phyloP scores from a whole-genome alignment of 2,329 filamentous ascomycete species.

The Fusarium miscanthi region DNA sequence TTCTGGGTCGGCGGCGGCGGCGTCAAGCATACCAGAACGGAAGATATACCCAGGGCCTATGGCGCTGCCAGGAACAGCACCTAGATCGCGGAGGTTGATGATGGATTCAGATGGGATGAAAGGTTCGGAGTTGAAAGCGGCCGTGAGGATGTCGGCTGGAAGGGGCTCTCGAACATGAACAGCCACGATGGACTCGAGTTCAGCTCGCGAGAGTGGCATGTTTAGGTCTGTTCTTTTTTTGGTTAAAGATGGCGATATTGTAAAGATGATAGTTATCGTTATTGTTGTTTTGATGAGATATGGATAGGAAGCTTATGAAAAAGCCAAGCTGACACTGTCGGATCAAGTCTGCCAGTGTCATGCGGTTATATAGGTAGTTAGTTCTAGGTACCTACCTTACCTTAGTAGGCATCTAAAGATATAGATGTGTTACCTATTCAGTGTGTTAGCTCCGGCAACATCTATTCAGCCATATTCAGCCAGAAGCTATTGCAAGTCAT shows the following conservation, averaged over 20 bases:
- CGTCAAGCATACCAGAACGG: slow-evolving; percentile 59
- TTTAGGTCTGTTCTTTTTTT: background rate
- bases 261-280: background rate
- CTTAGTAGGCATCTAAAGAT: background rate
- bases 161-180: slow-evolving; percentile 56
- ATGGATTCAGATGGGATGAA: slow-evolving; percentile 60
- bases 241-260: background rate
- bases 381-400: background rate
- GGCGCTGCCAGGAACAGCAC: slow-evolving; percentile 55
- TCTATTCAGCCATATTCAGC: background rate
- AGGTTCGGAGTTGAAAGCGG: slow-evolving; percentile 55
- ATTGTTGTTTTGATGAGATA: background rate
- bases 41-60: slow-evolving; percentile 57
- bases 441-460: background rate
- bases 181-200: slow-evolving; percentile 53
- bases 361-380: background rate
- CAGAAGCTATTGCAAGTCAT: background rate
- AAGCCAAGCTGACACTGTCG: slow-evolving; percentile 3
- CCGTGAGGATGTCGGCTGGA: slow-evolving; percentile 49
- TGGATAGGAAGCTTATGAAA: background rate
- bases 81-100: slow-evolving; percentile 65
- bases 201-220: slow-evolving; percentile 41
- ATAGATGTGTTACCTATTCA: background rate
- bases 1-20: slow-evolving; percentile 45
- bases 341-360: background rate